These are phyloP conservation scores for Neophaeococcomyces mojaviensis DNA, from an alignment of 2,329 filamentous ascomycete genomes.

Conservation along the genomic window DNA sequence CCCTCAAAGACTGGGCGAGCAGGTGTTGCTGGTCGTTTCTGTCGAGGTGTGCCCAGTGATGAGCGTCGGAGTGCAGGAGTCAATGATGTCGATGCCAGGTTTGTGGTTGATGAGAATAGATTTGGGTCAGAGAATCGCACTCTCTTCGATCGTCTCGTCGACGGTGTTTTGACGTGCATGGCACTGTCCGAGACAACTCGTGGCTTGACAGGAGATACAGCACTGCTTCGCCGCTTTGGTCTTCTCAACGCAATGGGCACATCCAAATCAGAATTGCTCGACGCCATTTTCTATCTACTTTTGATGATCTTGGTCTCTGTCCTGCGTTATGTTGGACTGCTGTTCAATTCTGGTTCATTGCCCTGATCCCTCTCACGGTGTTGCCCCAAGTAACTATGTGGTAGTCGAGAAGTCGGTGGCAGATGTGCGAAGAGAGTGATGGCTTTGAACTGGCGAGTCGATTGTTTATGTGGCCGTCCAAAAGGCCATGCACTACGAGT, in stretches of 20 bases:
- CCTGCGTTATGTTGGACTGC: too few relatives aligned
- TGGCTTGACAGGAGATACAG: conserved; percentile 18
- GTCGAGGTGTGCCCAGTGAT: conserved; percentile 27
- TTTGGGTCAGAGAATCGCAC: conserved; percentile 41
- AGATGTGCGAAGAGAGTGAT: too few relatives aligned
- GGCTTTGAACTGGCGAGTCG: too few relatives aligned
- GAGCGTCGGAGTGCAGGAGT: conserved; percentile 38
- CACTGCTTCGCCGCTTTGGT: conserved; percentile 16
- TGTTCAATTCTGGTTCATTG: too few relatives aligned
- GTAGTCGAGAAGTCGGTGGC: too few relatives aligned
- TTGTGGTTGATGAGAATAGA: conserved; percentile 14
- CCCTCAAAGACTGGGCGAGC: conserved; percentile 26
- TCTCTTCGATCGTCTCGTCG: conserved; percentile 29
- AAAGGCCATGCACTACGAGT: too few relatives aligned
- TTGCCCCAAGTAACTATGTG: too few relatives aligned
- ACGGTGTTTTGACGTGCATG: conserved; percentile 15
- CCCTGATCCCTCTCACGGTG: too few relatives aligned
- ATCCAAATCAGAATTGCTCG: background rate
- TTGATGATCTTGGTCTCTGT: too few relatives aligned
- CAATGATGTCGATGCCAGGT: conserved; percentile 32
- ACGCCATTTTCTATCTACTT: background rate
- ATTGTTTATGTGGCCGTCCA: too few relatives aligned
- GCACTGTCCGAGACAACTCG: background rate
- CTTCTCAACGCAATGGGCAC: conserved; percentile 11
- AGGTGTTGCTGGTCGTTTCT: conserved; percentile 17